Conservation (phyloP, 305 asterid species). For the Rubia peregrina region DNA sequence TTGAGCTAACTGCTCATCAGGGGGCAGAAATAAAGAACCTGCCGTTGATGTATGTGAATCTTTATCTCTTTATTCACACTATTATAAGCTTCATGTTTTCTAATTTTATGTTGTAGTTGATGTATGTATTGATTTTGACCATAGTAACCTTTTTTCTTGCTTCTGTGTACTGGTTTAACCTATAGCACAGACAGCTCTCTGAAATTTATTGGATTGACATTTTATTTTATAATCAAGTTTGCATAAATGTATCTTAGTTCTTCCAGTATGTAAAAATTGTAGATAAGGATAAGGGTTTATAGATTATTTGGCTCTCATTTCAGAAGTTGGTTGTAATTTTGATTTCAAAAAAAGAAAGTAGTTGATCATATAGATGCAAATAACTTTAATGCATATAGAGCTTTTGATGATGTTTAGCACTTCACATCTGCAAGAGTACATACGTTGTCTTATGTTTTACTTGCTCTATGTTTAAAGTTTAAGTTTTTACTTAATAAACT, state of each 20-base stretch:
- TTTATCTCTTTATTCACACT: constrained; percentile 30
- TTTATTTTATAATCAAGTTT: too few relatives aligned
- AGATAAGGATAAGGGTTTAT: neutral
- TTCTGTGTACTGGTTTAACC: neutral
- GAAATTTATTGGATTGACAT: neutral
- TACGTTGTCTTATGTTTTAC: neutral
- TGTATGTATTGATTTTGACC: neutral
- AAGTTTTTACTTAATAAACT: neutral
- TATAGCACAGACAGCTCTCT: neutral
- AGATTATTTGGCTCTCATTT: neutral
- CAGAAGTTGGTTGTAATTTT: neutral
- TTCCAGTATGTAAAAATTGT: too few relatives aligned
- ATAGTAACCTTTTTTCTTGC: neutral
- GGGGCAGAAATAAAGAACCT: constrained; percentile 64
- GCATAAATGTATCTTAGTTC: too few relatives aligned
- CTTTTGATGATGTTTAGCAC: neutral
- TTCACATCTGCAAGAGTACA: neutral
- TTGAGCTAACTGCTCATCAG: constrained; percentile 56
- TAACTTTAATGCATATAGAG: neutral
- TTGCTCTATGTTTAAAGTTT: neutral
- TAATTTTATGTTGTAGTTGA: neutral
- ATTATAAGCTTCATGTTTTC: neutral
- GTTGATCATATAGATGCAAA: too few relatives aligned
- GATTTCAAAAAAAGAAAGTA: neutral
- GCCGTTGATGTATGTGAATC: too few relatives aligned